These are phyloP conservation scores for Apodospora peruviana DNA, from an alignment of 495 filamentous ascomycete genomes.

Conservation along the genomic window DNA sequence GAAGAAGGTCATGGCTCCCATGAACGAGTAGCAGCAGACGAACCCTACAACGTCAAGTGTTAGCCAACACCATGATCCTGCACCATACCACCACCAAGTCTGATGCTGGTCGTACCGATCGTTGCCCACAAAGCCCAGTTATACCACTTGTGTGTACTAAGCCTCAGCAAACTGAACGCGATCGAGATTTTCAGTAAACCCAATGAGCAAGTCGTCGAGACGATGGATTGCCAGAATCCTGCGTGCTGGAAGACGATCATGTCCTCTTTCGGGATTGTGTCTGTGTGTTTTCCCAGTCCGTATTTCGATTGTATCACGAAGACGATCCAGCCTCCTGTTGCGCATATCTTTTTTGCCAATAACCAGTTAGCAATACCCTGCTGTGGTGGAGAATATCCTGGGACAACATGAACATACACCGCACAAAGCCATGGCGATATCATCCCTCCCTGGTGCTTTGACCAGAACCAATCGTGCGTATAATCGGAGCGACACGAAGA, in stretches of 20 bases:
- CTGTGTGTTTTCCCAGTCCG: not conserved
- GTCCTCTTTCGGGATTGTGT: not conserved
- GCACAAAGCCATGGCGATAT: slow-evolving; percentile 2
- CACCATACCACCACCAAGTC: too few species aligned
- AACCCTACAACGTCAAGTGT: too few species aligned
- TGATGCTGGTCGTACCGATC: too few species aligned
- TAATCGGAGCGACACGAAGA: not conserved
- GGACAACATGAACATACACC: slow-evolving; percentile 4
- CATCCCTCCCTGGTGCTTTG: slow-evolving; percentile 6
- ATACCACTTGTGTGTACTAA: not conserved
- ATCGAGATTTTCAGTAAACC: not conserved
- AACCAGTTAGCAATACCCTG: too few species aligned
- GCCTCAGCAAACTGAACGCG: not conserved
- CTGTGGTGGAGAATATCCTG: not conserved
- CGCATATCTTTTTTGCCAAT: too few species aligned
- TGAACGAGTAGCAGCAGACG: not conserved
- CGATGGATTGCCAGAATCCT: not conserved
- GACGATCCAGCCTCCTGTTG: not conserved
- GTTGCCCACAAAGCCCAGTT: not conserved
- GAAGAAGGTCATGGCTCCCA: not conserved
- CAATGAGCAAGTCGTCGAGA: not conserved
- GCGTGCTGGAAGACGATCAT: not conserved
- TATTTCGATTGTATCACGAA: not conserved
- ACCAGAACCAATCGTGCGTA: slow-evolving; percentile 3
- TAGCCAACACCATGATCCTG: too few species aligned